Conservation (phyloP, 2,329 filamentous ascomycete species). For the Cladosporium sp. region DNA sequence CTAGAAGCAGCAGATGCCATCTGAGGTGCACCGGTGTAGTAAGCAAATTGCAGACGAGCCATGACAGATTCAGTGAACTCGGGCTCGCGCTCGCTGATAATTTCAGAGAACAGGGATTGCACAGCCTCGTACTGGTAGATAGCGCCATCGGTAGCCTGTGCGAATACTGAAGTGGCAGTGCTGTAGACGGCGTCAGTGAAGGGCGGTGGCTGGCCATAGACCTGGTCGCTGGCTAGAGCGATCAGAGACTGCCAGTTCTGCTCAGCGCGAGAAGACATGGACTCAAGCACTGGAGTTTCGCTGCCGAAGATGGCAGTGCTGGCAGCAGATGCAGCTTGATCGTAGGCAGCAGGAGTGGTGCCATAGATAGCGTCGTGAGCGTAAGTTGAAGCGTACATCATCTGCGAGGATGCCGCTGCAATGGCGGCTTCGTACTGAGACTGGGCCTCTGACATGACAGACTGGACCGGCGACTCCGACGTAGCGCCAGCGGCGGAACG, state of each 20-base stretch:
- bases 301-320: slow-evolving; percentile 44
- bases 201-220: slow-evolving; percentile 63
- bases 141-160: slow-evolving; percentile 59
- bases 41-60: slow-evolving; percentile 65
- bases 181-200: slow-evolving; percentile 45
- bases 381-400: slow-evolving; percentile 43
- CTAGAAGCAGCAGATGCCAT: slow-evolving; percentile 53
- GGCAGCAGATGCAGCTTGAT: slow-evolving; percentile 41
- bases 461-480: slow-evolving; percentile 18
- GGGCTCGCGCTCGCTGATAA: slow-evolving; percentile 72
- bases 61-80: slow-evolving; percentile 78
- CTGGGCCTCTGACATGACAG: slow-evolving; percentile 19
- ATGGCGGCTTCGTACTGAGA: slow-evolving; percentile 20
- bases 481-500: slow-evolving; percentile 19
- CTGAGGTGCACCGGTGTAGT: slow-evolving; percentile 61
- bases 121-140: slow-evolving; percentile 65
- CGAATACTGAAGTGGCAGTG: slow-evolving; percentile 57
- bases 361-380: slow-evolving; percentile 46
- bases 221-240: slow-evolving; percentile 61
- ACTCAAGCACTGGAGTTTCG: slow-evolving; percentile 51
- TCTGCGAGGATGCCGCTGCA: slow-evolving; percentile 32
- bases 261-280: slow-evolving; percentile 53
- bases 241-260: slow-evolving; percentile 63
- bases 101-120: slow-evolving; percentile 68
- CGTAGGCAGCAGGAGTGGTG: slow-evolving; percentile 36